Evolutionary conservation across 306 rosid genomes (phyloP).

Genomic region (Vigna mungo): DNA sequence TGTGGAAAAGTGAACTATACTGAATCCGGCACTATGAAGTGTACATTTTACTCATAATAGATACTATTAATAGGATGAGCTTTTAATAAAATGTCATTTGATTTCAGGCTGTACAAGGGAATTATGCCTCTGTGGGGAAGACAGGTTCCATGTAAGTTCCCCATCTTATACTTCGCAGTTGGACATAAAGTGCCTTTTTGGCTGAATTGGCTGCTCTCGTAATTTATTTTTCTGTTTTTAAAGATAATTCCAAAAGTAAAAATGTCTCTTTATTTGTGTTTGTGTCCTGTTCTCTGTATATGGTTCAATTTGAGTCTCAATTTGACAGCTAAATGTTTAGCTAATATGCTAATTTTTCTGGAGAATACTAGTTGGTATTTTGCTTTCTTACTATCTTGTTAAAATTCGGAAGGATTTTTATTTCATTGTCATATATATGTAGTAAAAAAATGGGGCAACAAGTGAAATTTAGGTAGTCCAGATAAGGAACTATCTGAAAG

Average conservation of each 20-base stretch:
- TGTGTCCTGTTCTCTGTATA: neutral
- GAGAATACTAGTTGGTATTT: neutral
- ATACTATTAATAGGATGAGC: neutral
- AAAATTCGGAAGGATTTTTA: neutral
- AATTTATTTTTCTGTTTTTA: neutral
- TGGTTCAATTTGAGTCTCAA: conserved; percentile 1
- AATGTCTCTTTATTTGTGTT: neutral
- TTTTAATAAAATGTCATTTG: conserved; percentile 37
- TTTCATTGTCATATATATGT: neutral
- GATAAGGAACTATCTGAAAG: neutral
- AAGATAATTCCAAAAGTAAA: neutral
- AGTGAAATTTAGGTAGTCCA: conserved; percentile 4
- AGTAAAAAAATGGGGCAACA: neutral
- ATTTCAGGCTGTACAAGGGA: conserved; percentile 90
- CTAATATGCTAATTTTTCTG: neutral
- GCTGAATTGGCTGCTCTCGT: neutral
- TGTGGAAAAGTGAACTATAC: neutral
- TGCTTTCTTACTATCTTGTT: neutral
- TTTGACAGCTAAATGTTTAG: neutral
- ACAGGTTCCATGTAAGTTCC: conserved; percentile 91
- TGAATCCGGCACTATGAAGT: neutral
- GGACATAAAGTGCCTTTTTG: conserved; percentile 2
- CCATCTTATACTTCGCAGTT: neutral
- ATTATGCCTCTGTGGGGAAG: conserved; percentile 96
- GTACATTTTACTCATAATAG: neutral